Conservation (phyloP, 2,329 filamentous ascomycete species). For the Penicillium sp. region DNA sequence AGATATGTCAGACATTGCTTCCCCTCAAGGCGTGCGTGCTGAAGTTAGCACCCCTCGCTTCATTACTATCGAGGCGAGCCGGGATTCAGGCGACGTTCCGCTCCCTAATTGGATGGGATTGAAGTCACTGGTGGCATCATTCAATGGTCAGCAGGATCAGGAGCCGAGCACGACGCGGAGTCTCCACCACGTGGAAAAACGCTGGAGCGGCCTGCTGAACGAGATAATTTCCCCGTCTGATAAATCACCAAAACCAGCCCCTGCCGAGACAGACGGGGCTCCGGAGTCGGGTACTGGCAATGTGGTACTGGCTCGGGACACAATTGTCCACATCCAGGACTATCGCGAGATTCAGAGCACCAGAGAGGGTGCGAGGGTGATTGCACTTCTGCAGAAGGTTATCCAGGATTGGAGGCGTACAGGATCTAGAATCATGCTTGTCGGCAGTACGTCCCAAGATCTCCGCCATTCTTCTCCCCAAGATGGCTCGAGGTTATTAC, state of each 20-base stretch:
- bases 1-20: constrained; percentile 23
- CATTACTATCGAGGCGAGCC: constrained; percentile 33
- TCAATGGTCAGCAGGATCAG: constrained; percentile 26
- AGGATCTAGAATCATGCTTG: constrained; percentile 66
- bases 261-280: constrained; percentile 7
- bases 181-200: constrained; percentile 25
- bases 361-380: constrained; percentile 61
- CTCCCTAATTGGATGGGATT: constrained; percentile 30
- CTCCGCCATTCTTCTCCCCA: constrained; percentile 41
- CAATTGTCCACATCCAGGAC: constrained; percentile 76
- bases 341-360: constrained; percentile 71
- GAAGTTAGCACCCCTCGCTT: constrained; percentile 25
- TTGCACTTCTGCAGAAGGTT: constrained; percentile 64
- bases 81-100: constrained; percentile 30
- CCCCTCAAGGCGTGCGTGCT: constrained; percentile 19
- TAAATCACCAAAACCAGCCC: constrained; percentile 5
- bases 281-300: constrained; percentile 10
- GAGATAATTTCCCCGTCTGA: constrained; percentile 30
- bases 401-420: constrained; percentile 67
- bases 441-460: constrained; percentile 67
- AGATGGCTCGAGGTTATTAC: constrained; percentile 44
- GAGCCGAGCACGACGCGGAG: constrained; percentile 16
- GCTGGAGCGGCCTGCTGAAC: constrained; percentile 34
- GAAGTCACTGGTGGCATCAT: constrained; percentile 31
- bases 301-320: constrained; percentile 31